Evolutionary conservation across 1,284 basidiomycete genomes (phyloP), one percentile per base, ranked within the genome.

Genomic region (Cryptococcus amylolentus): DNA sequence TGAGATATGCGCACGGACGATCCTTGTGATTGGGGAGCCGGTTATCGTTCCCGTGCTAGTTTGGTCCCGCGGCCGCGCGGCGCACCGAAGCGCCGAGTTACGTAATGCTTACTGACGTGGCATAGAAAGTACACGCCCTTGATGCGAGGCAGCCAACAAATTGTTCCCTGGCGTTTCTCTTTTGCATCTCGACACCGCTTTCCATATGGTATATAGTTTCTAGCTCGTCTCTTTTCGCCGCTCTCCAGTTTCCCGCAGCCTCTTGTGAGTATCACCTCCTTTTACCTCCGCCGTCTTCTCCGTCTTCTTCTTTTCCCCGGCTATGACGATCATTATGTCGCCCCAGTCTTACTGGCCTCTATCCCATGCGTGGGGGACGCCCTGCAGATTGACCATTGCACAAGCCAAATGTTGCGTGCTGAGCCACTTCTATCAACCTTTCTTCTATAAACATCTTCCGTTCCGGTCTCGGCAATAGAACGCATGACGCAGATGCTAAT

Each of bases 271-370:
- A 35, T 43, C 16, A 42, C 37, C 27, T 49, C n/a, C 46, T 20
- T 46, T 23, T 44, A 26, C 37, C 27, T 4, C 13, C 47, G 23
- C 23, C 23, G 23, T 23, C 43, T 27, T 42, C 39, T 28, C n/a
- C 43, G 14, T 43, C 27, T 42, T 41, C 35, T 37, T 35, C 42
- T 45, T 13, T 45, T 49, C 41, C 28, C 49, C 49, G 57, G 65
- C 64, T 54, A 57, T 67, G 72, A 74, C 61, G 72, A 74, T 45
- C 54, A 57, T 62, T 47, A 59, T 55, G 72, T 75, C 72, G 72
- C 72, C 72, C 72, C 72, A 75, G 72, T 75, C 72, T 67, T 71
- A 75, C 56, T 56, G 65, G 66, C 66, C 66, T 70, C 65, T 65
- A 68, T 71, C 68, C 64, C 61, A 60, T 49, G 39, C 53, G 56